Evolutionary conservation across 225 moss, liverwort and hornwort genomes (phyloP), one percentile per base, ranked within the genome.

Genomic region (Marchantia polymorpha): DNA sequence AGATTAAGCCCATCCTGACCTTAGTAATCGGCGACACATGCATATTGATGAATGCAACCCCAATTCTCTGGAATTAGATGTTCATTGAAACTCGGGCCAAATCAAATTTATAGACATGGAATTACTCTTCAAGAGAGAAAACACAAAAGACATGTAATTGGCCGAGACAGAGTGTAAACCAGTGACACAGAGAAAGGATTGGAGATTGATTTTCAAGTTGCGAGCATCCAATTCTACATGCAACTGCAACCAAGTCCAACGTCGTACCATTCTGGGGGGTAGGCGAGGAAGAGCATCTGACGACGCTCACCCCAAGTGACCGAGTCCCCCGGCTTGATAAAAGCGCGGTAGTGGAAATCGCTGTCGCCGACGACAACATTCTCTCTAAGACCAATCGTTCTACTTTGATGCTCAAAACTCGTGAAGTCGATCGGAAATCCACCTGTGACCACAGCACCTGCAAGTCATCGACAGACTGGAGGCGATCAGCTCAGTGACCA

Each of bases 211-310:
- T 14, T 6, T 58, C 6, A 12, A 16, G 58, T 8, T 9, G 17
- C 16, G 8, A 19, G 8, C 46, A 66, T 27, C 30, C 8, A 39
- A 47, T 49, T 49, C 17, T 26, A 26, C 22, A 17, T 7, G 8
- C n/a, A 0, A 15, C 16, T 7, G 19, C 0, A 19, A 23, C 10
- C 22, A 61, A 31, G n/a, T 13, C 12, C 39, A 63, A 56, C 15
- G n/a, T 61, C 29, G 39, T 19, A 76, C 60, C 76, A 76, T 47
- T 76, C 47, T 63, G 76, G 19, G 56, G 56, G 9, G 56, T 56
- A 19, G 56, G 56, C 4, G 56, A 56, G 56, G 56, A 13, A 20
- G 76, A 60, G 76, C 76, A 76, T 52, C 52, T 25, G 15, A 73
- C 73, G 5, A 19, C 26, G 7, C 46, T 61, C 27, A 60, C 3